These are phyloP conservation scores for Scytalidium lignicola DNA, from an alignment of 2,329 filamentous ascomycete genomes.

Conservation along the genomic window DNA sequence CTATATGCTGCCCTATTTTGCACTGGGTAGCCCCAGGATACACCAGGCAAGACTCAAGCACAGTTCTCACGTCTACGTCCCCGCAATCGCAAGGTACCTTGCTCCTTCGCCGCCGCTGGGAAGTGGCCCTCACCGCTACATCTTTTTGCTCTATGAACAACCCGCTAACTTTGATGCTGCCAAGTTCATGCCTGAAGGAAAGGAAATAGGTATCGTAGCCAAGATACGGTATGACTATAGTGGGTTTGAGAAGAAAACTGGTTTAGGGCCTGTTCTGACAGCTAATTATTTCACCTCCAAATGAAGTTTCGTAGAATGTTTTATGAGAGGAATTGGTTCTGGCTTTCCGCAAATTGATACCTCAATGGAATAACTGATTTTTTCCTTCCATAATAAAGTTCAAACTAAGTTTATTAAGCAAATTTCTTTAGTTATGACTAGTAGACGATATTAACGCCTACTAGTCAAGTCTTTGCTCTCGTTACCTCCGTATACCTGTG, in stretches of 20 bases:
- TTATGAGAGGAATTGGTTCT: background rate
- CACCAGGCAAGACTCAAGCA: background rate
- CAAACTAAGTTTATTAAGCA: background rate
- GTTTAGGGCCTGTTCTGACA: slow-evolving; percentile 29
- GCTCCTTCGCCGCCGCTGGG: slow-evolving; percentile 40
- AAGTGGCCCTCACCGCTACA: slow-evolving; percentile 42
- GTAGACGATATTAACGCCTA: too few species aligned
- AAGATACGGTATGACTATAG: slow-evolving; percentile 39
- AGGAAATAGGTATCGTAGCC: slow-evolving; percentile 27
- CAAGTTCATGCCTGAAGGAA: slow-evolving; percentile 29
- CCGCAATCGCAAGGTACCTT: slow-evolving; percentile 33
- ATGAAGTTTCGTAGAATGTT: background rate
- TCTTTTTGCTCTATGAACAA: slow-evolving; percentile 44
- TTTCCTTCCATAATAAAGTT: background rate
- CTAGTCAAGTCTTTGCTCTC: too few species aligned
- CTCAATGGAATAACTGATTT: background rate
- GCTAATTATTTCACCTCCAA: slow-evolving; percentile 28
- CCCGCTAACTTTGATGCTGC: slow-evolving; percentile 32
- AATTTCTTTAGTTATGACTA: background rate
- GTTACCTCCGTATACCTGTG: too few species aligned
- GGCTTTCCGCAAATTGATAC: background rate
- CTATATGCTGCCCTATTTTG: slow-evolving; percentile 38
- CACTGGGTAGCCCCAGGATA: slow-evolving; percentile 41
- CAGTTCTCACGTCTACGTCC: background rate
- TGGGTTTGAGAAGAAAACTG: slow-evolving; percentile 30